phyloP scores from a whole-genome alignment of 2,329 filamentous ascomycete species.

The Alternaria ethzedia region DNA sequence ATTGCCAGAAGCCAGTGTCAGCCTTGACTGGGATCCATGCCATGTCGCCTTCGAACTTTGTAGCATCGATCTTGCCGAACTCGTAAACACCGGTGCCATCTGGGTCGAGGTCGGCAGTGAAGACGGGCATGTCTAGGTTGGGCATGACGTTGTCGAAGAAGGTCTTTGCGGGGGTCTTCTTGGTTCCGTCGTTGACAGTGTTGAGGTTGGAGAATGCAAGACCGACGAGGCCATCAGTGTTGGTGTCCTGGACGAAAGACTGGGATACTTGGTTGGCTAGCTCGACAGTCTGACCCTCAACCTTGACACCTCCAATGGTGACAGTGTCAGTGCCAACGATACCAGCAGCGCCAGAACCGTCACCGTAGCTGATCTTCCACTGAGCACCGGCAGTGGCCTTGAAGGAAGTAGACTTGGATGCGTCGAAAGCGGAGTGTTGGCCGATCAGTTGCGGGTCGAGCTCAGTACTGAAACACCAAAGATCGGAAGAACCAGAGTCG shows the following conservation, averaged over 20 bases:
- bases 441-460: conserved; percentile 55
- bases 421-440: conserved; percentile 64
- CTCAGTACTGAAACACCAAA: conserved; percentile 74
- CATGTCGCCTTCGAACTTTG: conserved; percentile 68
- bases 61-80: conserved; percentile 72
- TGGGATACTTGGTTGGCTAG: conserved; percentile 65
- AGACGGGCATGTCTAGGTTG: conserved; percentile 68
- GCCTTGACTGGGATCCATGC: conserved; percentile 67
- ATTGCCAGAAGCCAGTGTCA: conserved; percentile 72
- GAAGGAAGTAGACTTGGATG: conserved; percentile 60
- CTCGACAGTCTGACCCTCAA: conserved; percentile 69
- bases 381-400: conserved; percentile 56
- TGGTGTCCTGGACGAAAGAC: conserved; percentile 65
- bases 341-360: conserved; percentile 68
- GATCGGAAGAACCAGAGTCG: conserved; percentile 77
- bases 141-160: conserved; percentile 74
- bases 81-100: conserved; percentile 70
- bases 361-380: conserved; percentile 73
- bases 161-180: conserved; percentile 69
- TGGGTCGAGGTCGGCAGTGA: conserved; percentile 72
- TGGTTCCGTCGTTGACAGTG: conserved; percentile 57
- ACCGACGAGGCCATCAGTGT: conserved; percentile 72
- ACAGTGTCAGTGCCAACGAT: conserved; percentile 72
- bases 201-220: conserved; percentile 71
- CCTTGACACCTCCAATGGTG: conserved; percentile 69